Conservation (phyloP, 495 filamentous ascomycete genomes). For the Hyaloscypha variabilis region DNA sequence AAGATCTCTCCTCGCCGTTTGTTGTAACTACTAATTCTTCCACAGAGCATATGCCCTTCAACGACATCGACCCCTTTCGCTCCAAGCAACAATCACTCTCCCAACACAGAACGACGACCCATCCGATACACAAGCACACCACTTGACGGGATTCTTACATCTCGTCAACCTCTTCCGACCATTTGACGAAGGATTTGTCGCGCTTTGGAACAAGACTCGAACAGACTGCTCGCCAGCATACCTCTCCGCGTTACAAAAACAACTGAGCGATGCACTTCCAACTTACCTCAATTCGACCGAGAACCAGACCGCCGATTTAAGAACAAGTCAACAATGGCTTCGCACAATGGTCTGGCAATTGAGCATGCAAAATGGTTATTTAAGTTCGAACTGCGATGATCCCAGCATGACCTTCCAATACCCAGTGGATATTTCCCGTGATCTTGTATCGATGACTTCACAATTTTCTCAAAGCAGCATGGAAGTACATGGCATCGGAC, state of each 20-base stretch:
- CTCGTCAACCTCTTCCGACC: conserved; percentile 69
- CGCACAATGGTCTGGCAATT: conserved; percentile 81
- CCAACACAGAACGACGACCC: conserved; percentile 67
- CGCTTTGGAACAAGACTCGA: conserved; percentile 73
- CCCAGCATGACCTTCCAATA: conserved; percentile 67
- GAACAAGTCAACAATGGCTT: conserved; percentile 81
- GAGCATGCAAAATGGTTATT: conserved; percentile 47
- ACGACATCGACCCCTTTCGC: conserved; percentile 63
- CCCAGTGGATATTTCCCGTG: conserved; percentile 70
- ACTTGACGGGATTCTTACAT: conserved; percentile 63
- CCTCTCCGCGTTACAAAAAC: conserved; percentile 63
- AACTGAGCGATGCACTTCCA: conserved; percentile 66
- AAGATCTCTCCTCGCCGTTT: conserved; percentile 18
- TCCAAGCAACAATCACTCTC: conserved; percentile 61
- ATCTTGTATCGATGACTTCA: conserved; percentile 65
- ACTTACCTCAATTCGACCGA: conserved; percentile 64
- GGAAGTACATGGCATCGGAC: conserved; percentile 72
- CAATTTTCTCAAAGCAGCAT: conserved; percentile 66
- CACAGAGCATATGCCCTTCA: conserved; percentile 71
- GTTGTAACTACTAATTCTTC: conserved; percentile 32
- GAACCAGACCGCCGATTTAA: conserved; percentile 68
- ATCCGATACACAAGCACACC: conserved; percentile 50
- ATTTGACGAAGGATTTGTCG: conserved; percentile 71
- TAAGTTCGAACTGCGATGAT: conserved; percentile 49
- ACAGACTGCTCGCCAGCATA: conserved; percentile 58